These are phyloP conservation scores for Fusarium chaquense DNA, from an alignment of 2,329 filamentous ascomycete genomes.

Conservation along the genomic window DNA sequence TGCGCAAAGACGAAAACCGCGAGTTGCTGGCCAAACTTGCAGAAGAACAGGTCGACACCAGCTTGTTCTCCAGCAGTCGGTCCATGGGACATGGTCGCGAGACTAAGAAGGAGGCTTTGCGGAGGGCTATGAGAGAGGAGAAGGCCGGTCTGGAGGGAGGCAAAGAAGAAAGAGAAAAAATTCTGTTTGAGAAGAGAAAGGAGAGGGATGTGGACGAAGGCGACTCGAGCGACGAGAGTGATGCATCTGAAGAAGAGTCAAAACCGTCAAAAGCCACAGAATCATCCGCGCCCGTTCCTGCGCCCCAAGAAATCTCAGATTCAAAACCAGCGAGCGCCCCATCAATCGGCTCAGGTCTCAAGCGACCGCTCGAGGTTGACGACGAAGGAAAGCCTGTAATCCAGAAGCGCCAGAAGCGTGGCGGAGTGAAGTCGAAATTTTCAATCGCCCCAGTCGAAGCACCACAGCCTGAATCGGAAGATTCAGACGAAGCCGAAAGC, in stretches of 20 bases:
- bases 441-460: slow-evolving; percentile 58
- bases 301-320: slow-evolving; percentile 10
- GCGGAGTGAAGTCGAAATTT: slow-evolving; percentile 69
- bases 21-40: slow-evolving; percentile 87
- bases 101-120: slow-evolving; percentile 76
- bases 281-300: neutral
- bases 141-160: slow-evolving; percentile 70
- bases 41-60: slow-evolving; percentile 83
- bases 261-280: neutral
- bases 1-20: slow-evolving; percentile 92
- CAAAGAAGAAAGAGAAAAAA: slow-evolving; percentile 63
- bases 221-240: slow-evolving; percentile 35
- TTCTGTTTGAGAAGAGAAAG: slow-evolving; percentile 63
- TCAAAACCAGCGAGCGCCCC: slow-evolving; percentile 15
- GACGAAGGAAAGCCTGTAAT: slow-evolving; percentile 84
- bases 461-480: slow-evolving; percentile 49
- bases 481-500: slow-evolving; percentile 41
- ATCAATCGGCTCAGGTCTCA: slow-evolving; percentile 79
- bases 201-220: slow-evolving; percentile 47
- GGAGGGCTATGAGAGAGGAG: slow-evolving; percentile 72
- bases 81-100: slow-evolving; percentile 79
- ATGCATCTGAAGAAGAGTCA: slow-evolving; percentile 18
- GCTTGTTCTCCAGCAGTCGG: slow-evolving; percentile 80
- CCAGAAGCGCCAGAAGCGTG: slow-evolving; percentile 81
- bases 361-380: slow-evolving; percentile 85